phyloP scores from a whole-genome alignment of 1,284 basidiomycete genomes.

The Exsudoporus floridanus region DNA sequence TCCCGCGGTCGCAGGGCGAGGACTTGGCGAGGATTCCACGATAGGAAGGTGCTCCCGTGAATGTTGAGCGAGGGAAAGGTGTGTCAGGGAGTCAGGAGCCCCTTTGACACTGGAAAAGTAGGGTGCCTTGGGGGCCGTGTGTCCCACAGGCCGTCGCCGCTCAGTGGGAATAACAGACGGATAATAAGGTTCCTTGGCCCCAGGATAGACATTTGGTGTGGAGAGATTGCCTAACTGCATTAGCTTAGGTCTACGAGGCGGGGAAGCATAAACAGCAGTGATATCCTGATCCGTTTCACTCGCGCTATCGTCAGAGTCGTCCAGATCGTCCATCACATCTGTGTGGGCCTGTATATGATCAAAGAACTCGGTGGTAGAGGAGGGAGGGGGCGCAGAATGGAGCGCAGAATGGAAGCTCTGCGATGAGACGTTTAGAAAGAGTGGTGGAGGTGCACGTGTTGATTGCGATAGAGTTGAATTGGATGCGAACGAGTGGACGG shows the following conservation, averaged over 20 bases:
- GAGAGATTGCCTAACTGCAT: slow-evolving; percentile 44
- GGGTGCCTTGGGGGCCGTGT: slow-evolving; percentile 27
- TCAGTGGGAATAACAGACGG: slow-evolving; percentile 30
- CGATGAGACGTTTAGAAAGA: slow-evolving; percentile 39
- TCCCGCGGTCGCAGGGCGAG: slow-evolving; percentile 32
- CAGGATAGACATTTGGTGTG: slow-evolving; percentile 34
- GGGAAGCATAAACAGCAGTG: slow-evolving; percentile 28
- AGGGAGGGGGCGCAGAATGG: slow-evolving; percentile 55
- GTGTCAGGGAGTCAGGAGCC: slow-evolving; percentile 30
- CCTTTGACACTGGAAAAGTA: slow-evolving; percentile 37
- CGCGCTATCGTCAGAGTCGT: slow-evolving; percentile 41
- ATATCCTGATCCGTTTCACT: slow-evolving; percentile 34
- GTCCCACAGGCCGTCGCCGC: slow-evolving; percentile 41
- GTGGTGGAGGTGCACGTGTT: slow-evolving; percentile 26
- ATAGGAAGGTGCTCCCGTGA: slow-evolving; percentile 32
- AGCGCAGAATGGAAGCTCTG: slow-evolving; percentile 41
- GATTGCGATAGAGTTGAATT: slow-evolving; percentile 30
- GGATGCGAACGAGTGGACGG: slow-evolving; percentile 33
- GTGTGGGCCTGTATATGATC: slow-evolving; percentile 66
- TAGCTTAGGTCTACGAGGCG: slow-evolving; percentile 36
- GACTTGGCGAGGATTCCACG: slow-evolving; percentile 2
- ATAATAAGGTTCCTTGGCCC: slow-evolving; percentile 31
- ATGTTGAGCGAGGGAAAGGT: slow-evolving; percentile 33
- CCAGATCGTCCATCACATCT: slow-evolving; percentile 70
- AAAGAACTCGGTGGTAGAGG: slow-evolving; percentile 69